phyloP scores from a whole-genome alignment of 1,139 yeast species.

The Suhomyces bribrorum region DNA sequence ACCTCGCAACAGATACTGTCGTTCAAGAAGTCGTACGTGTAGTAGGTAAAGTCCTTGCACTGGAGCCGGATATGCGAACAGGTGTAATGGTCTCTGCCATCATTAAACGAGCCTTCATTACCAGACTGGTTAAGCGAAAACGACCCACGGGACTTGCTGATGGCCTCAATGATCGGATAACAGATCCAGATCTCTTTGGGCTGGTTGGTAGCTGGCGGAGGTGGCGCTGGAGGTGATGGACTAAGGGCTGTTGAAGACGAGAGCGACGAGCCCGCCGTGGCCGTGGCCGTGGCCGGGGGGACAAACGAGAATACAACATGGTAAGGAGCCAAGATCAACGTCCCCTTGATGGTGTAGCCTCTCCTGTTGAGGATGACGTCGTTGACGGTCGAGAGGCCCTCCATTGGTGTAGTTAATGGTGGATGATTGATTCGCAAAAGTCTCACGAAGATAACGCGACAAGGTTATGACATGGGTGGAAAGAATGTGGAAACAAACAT shows the following conservation, averaged over 20 bases:
- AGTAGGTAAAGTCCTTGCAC: slow-evolving; percentile 85
- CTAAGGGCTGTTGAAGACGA: background rate
- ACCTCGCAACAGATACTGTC: slow-evolving; percentile 67
- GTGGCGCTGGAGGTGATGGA: background rate
- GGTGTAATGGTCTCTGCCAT: slow-evolving; percentile 42
- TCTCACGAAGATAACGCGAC: too few relatives aligned
- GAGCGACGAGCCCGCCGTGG: slow-evolving; percentile 48
- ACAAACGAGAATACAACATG: slow-evolving; percentile 72
- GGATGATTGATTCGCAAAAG: background rate
- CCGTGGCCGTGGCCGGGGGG: slow-evolving; percentile 26
- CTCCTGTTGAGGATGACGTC: slow-evolving; percentile 69
- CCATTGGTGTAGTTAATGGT: slow-evolving; percentile 3
- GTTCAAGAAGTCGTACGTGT: slow-evolving; percentile 71
- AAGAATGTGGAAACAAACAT: too few relatives aligned
- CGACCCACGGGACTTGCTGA: slow-evolving; percentile 60
- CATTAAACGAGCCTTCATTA: slow-evolving; percentile 4
- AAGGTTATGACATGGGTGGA: too few relatives aligned
- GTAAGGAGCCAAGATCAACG: slow-evolving; percentile 76
- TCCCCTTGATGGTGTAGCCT: slow-evolving; percentile 67
- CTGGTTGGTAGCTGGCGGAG: slow-evolving; percentile 1
- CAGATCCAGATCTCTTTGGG: slow-evolving; percentile 84
- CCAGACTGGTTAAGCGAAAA: slow-evolving; percentile 28
- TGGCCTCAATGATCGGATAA: slow-evolving; percentile 78
- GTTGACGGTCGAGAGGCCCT: slow-evolving; percentile 45
- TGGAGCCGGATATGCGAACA: slow-evolving; percentile 63